Conservation (phyloP, 139 green algal genomes). For the Eudorina sp. region DNA sequence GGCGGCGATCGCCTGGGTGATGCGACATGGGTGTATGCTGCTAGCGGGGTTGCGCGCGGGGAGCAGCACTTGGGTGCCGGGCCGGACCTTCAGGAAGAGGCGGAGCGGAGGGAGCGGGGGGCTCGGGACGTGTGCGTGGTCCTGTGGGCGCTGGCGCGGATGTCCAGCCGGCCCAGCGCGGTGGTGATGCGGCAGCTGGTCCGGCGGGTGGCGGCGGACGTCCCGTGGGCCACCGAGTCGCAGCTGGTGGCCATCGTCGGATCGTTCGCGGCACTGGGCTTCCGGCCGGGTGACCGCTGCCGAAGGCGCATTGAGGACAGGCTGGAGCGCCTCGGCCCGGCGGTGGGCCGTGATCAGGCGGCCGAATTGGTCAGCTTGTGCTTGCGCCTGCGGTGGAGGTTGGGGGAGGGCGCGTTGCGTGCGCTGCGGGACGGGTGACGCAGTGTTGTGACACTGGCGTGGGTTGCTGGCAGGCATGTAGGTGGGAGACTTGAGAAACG, state of each 20-base stretch:
- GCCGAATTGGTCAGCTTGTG: background rate
- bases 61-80: too few relatives aligned
- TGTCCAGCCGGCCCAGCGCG: background rate
- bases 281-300: background rate
- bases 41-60: too few relatives aligned
- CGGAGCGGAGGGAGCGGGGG: too few relatives aligned
- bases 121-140: background rate
- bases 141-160: slow-evolving; percentile 19
- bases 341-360: background rate
- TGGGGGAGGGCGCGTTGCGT: background rate
- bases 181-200: slow-evolving; percentile 9
- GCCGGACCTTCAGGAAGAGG: too few relatives aligned
- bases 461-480: too few relatives aligned
- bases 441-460: too few relatives aligned
- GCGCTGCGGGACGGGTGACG: background rate
- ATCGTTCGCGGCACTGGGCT: background rate
- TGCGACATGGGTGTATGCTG: too few relatives aligned
- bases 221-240: background rate
- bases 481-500: too few relatives aligned
- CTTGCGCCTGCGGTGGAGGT: background rate
- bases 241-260: background rate
- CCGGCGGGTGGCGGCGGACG: background rate
- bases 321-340: background rate
- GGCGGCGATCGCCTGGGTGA: too few relatives aligned
- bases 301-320: background rate